Base-by-base conservation (phyloP, 2,329 filamentous ascomycete species). In the Nigrospora sphaerica region DNA sequence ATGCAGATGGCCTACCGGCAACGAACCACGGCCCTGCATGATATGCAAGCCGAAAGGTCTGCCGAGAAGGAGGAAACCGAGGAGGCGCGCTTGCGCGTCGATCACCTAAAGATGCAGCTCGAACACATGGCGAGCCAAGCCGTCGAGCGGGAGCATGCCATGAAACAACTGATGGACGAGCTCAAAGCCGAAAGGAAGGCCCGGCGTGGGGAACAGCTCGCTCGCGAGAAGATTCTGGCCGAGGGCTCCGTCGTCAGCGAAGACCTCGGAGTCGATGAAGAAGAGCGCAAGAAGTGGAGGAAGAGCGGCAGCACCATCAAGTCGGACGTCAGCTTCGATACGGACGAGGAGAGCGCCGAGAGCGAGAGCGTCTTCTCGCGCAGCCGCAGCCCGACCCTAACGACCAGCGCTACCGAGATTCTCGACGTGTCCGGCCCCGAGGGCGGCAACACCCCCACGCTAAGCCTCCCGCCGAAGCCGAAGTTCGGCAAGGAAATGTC, bases 291-390 rank as follows among this genome's bases (percentile, higher is more conserved):
- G 52, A 61, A 64, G 47, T 67, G 73, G 66, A 62, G 74, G 44
- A 67, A 62, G 50, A 69, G 72, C 50, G 62, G 59, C 46, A 67
- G 69, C 50, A 74, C 71, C 2, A 62, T 67, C 39, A 54, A 55
- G 39, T 62, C 60, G 37, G 73, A 70, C 49, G 64, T 67, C 19
- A 72, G 70, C 52, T 69, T 69, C 46, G 75, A 77, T 46, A 78
- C 73, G n/a, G 80, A 76, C 49, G 68, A 72, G 31, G 77, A 78
- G 40, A 68, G 62, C 51, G 63, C 60, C 28, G 68, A 69, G 52
- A 67, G 60, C 51, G 72, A 73, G 52, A 82, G 78, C 56, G 70
- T 85, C 35, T 85, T 85, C 55, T 83, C 79, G 13, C 68, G 79
- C 36, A 75, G 75, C 34, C 69, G 78, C 19, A 82, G 78, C 54